Base-by-base conservation (phyloP, 441 rosid species). In the Erodium chrysanthum region DNA sequence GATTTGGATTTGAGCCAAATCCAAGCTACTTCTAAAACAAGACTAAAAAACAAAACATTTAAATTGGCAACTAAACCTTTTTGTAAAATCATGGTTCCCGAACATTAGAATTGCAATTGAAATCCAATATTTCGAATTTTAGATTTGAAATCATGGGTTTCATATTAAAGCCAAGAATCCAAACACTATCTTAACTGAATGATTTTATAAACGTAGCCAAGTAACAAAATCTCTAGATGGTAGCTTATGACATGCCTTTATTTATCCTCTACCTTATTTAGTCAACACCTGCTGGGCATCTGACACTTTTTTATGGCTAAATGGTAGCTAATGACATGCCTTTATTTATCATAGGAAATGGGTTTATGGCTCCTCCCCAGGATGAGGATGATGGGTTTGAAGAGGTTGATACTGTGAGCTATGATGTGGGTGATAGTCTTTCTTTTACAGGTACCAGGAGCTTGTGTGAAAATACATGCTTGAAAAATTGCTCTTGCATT, bases 401-500 rank as follows among this genome's bases (percentile, higher is more conserved):
- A 67, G 78, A 71, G 42, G 83, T 84, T 18, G 92, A 91, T 37
- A 78, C 68, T 42, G 63, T 86, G 8, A 60, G 67, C 17, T 85
- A 71, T 74, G 84, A 81, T 1, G 89, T 86, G 56, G 83, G 79
- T 0, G 44, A 31, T 1, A 56, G 67, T 37, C 56, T 70, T 61
- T 66, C 82, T 67, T 77, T 71, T 70, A 71, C 69, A 21, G 90
- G 83, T 23, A 78, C 81, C 66, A 76, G 77, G 74, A 81, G 79
- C 65, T 64, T 42, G 23, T 91, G 97, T 60, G 77, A 80, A 77
- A 80, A 71, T 29, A 74, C 69, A 25, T 91, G 97, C 66, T 66
- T 86, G 71, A 70, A 73, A 11, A 85, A 85, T 74, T 82, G 92
- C 71, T 89, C 89, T 54, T 91, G 97, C 75, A 73, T 83, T n/a